Conservation (phyloP, 2,329 filamentous ascomycete species). For the Aspergillus carbonarius region DNA sequence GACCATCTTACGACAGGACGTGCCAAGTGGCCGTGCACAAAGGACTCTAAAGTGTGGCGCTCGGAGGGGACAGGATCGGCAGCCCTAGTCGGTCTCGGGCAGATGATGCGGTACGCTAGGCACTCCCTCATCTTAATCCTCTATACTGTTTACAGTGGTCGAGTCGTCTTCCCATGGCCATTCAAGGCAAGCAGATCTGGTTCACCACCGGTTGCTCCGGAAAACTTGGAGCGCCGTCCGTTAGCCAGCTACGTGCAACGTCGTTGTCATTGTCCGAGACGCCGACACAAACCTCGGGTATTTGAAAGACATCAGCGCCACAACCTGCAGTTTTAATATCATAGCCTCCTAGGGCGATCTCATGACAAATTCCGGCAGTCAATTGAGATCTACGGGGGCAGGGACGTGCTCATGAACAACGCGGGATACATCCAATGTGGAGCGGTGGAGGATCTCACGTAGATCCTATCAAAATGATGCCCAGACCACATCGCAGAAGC, state of each 20-base stretch:
- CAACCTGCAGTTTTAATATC: slow-evolving; percentile 25
- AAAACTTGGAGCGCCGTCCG: slow-evolving; percentile 1
- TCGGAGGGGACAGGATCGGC: no score
- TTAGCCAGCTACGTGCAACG: slow-evolving; percentile 13
- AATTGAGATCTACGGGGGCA: slow-evolving; percentile 18
- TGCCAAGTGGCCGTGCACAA: no score
- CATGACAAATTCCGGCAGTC: slow-evolving; percentile 13
- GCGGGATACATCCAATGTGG: slow-evolving; percentile 38
- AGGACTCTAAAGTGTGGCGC: no score
- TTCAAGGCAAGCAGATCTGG: slow-evolving; percentile 3
- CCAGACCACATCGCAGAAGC: neutral
- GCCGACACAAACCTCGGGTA: slow-evolving; percentile 20
- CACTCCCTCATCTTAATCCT: no score
- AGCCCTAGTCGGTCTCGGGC: no score
- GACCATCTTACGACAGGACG: no score
- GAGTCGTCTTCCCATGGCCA: neutral
- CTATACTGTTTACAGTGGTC: no score
- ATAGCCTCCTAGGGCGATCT: slow-evolving; percentile 19
- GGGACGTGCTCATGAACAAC: slow-evolving; percentile 49
- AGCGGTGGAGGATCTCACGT: slow-evolving; percentile 28
- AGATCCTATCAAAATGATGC: neutral
- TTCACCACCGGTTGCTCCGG: slow-evolving; percentile 10
- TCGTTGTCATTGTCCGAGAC: slow-evolving; percentile 31
- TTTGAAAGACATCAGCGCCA: slow-evolving; percentile 25
- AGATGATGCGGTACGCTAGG: no score